Base-by-base conservation (phyloP, 2,329 filamentous ascomycete genomes). In the Pestalotiopsis sp. region DNA sequence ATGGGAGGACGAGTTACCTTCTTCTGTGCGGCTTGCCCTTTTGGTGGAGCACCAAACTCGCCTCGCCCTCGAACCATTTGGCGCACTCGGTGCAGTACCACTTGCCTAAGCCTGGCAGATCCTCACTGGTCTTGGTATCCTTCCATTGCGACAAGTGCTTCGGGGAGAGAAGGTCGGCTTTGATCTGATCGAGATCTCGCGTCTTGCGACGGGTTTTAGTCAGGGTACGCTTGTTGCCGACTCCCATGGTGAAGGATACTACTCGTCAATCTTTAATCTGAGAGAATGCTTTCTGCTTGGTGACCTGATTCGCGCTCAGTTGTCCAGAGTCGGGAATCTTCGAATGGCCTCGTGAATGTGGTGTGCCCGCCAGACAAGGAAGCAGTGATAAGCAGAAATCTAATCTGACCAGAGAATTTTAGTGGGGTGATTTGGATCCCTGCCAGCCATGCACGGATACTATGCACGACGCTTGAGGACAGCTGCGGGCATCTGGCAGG, bases 1-100 rank as follows among this genome's bases (percentile, higher is more conserved):
- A 56, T 41, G 61, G 62, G 52, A 57, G 31, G 63, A 38, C 52
- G 49, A 25, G 72, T 80, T 77, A 94, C 93, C 92, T 92, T 84
- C 94, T 90, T 88, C 95, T 98, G 82, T 99, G 96, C 72, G 93
- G 93, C 83, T 98, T 99, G 75, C 93, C 94, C 80, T 92, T 93
- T 68, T 86, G 86, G 82, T 99, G 96, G 36, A 88, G 86, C 45
- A 87, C 85, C 68, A 97, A 84, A 74, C 93, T 97, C 75, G 87
- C 81, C 73, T 96, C 92, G 64, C 90, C 92, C 80, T 98, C 95
- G 80, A 97, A 98, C 92, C 93, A 98, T 83, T 97, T 98, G 71
- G 96, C 92, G 80, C 96, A 99, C 81, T 97, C 93, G 17, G 92
- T 86, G 80, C 96, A 99, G 81, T 98, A 98, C 79, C 91, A 91